A percentile compares a stretch with the other conserved stretches of the same genome.
Evolutionary conservation across 305 asterid genomes (phyloP).

Genomic region (Fraxinus velutina): DNA sequence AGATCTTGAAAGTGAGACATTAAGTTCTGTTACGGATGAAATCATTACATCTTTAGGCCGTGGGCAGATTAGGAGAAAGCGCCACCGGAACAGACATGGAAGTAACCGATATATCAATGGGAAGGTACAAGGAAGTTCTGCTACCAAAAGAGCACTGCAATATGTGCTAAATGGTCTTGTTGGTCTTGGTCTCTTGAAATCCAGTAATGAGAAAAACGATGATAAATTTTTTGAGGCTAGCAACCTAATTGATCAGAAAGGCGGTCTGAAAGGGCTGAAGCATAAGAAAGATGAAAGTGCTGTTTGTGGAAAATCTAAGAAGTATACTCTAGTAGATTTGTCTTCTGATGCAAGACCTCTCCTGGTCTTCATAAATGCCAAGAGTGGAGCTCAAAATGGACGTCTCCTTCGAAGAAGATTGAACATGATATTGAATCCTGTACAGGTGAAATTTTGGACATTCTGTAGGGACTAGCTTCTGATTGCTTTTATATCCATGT

Average conservation of each 20-base stretch:
- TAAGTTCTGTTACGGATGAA: conserved; percentile 50
- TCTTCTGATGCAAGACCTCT: conserved; percentile 80
- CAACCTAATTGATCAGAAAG: conserved; percentile 40
- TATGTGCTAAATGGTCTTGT: conserved; percentile 48
- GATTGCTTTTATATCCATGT: background rate
- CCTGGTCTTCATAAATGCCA: conserved; percentile 67
- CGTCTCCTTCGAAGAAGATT: conserved; percentile 60
- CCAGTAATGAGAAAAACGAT: conserved; percentile 36
- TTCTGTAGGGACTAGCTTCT: background rate
- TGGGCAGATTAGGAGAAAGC: conserved; percentile 55
- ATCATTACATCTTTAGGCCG: conserved; percentile 42
- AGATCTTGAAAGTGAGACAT: conserved; percentile 45
- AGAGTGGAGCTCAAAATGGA: conserved; percentile 83
- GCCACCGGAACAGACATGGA: conserved; percentile 56
- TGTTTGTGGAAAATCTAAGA: conserved; percentile 41
- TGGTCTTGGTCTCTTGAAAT: conserved; percentile 40
- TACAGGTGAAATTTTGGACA: conserved; percentile 50
- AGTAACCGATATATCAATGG: conserved; percentile 35
- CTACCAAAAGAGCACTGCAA: conserved; percentile 44
- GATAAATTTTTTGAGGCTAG: conserved; percentile 28
- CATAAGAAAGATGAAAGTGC: conserved; percentile 36
- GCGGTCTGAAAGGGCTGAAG: conserved; percentile 29
- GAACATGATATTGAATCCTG: conserved; percentile 74
- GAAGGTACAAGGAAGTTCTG: conserved; percentile 43
- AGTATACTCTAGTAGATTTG: conserved; percentile 52